These are phyloP conservation scores for Colletotrichum karsti DNA, from an alignment of 2,329 filamentous ascomycete species.

Conservation along the genomic window DNA sequence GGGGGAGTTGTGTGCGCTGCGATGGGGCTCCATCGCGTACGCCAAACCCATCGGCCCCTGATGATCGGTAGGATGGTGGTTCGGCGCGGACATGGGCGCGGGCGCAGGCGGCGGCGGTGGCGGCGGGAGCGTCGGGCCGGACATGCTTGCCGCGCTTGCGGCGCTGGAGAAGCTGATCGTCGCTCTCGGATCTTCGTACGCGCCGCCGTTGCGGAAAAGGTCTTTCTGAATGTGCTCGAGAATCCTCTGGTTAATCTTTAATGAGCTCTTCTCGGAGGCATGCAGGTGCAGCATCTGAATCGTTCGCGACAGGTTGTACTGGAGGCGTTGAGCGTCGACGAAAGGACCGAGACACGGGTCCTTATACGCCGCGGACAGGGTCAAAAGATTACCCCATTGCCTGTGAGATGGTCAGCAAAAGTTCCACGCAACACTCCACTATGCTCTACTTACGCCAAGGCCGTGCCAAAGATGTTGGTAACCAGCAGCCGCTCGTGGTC, in stretches of 20 bases:
- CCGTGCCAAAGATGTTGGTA: conserved; percentile 96
- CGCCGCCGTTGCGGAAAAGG: conserved; percentile 44
- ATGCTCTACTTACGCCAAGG: conserved; percentile 81
- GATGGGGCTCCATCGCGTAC: conserved; percentile 11
- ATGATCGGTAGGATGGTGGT: not conserved
- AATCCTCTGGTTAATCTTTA: conserved; percentile 79
- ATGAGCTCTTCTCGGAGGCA: conserved; percentile 76
- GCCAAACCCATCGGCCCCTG: conserved; percentile 21
- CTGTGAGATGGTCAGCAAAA: conserved; percentile 57
- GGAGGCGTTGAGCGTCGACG: conserved; percentile 64
- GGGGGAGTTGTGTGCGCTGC: conserved; percentile 22
- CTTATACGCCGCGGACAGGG: conserved; percentile 83
- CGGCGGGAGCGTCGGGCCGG: not conserved
- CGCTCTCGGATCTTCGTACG: conserved; percentile 33
- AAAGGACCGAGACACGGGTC: conserved; percentile 69
- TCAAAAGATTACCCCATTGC: conserved; percentile 96
- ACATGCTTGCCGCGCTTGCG: conserved; percentile 33
- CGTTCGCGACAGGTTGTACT: conserved; percentile 73
- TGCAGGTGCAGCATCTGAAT: conserved; percentile 79
- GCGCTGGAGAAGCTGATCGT: conserved; percentile 53
- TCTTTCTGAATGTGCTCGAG: conserved; percentile 64
- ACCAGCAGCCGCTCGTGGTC: conserved; percentile 77
- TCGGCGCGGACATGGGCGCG: not conserved
- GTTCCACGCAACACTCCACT: no score
- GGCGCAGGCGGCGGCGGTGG: not conserved